These are phyloP conservation scores for Fomitiporia mediterranea DNA, from an alignment of 1,284 basidiomycete genomes.

Conservation along the genomic window DNA sequence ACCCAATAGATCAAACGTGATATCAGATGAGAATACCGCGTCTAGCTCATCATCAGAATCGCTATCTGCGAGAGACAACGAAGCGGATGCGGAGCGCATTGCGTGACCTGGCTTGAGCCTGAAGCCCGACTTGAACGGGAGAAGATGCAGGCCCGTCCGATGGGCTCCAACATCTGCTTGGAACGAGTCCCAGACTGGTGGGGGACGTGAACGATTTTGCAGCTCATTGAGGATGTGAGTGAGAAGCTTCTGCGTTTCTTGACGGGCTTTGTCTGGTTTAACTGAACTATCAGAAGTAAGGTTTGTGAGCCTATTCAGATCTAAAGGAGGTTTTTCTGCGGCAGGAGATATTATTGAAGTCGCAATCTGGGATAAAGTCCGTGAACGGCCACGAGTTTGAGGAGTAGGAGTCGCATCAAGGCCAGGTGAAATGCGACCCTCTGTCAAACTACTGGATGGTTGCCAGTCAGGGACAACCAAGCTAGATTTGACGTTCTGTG, in stretches of 20 bases:
- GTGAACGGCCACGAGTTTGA: slow-evolving; percentile 10
- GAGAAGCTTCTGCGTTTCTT: slow-evolving; percentile 57
- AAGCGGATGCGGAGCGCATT: background rate
- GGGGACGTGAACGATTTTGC: slow-evolving; percentile 47
- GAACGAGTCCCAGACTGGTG: slow-evolving; percentile 42
- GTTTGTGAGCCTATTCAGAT: slow-evolving; percentile 1
- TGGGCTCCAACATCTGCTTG: slow-evolving; percentile 21
- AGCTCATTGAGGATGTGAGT: slow-evolving; percentile 55
- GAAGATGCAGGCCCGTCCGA: slow-evolving; percentile 11
- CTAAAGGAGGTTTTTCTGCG: background rate
- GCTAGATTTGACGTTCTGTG: background rate
- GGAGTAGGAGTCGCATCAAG: slow-evolving; percentile 1
- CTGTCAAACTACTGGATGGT: background rate
- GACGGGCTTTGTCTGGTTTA: slow-evolving; percentile 38
- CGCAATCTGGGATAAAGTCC: slow-evolving; percentile 14
- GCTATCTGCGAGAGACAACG: slow-evolving; percentile 24
- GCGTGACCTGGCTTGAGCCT: slow-evolving; percentile 19
- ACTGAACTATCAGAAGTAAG: background rate
- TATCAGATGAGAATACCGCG: slow-evolving; percentile 48
- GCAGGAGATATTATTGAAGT: slow-evolving; percentile 10
- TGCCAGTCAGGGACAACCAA: slow-evolving; percentile 6
- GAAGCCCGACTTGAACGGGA: slow-evolving; percentile 25
- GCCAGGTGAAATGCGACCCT: too few relatives aligned
- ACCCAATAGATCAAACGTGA: slow-evolving; percentile 55
- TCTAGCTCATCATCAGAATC: slow-evolving; percentile 48